Base-by-base conservation (phyloP, 129 eudicot species). In the Kitagawia praeruptora region DNA sequence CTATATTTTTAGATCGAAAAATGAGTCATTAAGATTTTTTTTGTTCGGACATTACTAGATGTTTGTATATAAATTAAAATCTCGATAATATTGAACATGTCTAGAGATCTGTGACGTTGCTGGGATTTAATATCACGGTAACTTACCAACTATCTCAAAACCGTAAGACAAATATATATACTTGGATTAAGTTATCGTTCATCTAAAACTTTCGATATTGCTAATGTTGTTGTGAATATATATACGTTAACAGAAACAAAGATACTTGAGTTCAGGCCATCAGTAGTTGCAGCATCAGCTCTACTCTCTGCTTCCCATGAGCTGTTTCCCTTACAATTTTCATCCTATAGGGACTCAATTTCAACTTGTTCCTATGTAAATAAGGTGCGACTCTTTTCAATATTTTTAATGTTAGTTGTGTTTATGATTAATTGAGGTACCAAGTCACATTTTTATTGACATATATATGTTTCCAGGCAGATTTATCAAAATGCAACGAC, bases 241-340 rank as follows among this genome's bases (percentile, higher is more conserved):
- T 18, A 2, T 18, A 34, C 37, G 37, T 34, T 34, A 8, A 34
- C 75, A 75, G 93, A 85, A 46, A 39, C 67, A 12, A 83, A 78
- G 79, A 64, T 81, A 25, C 70, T 79, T 25, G 83, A 85, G 53
- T 87, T 86, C 82, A 87, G 80, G 78, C 89, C 93, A 66, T 89
- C 93, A 0, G 44, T 85, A 31, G 77, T 89, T 74, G 85, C 90
- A 58, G 90, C 90, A 8, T 84, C 90, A 25, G 89, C 93, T 45
- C 90, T 89, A 47, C 87, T 89, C 78, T 83, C 51, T 64, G 89
- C 90, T 73, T 78, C 81, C 39, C 81, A 83, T 51, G 93, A 89
- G 77, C 80, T 87, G 23, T 86, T 83, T 64, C 93, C 93, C 19
- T 41, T 83, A 9, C 88, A 85, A 74, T 83, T 85, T 79, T 79